phyloP scores from a whole-genome alignment of 108 stramenopile species.

The Fistulifera pelliculosa region DNA sequence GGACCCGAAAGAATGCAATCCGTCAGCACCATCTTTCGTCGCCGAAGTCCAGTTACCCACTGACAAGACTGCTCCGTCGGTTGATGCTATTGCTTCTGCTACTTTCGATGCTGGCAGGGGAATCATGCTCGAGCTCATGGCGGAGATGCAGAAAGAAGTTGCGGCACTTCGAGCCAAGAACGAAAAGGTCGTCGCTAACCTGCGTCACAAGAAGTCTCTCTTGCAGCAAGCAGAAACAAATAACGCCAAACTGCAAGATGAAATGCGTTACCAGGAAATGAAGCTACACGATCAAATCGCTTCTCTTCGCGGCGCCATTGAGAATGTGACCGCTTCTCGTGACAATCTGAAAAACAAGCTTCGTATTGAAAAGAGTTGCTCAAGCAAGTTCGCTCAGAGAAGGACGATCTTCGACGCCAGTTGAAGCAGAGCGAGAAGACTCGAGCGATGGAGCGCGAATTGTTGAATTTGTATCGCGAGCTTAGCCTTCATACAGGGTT shows the following conservation, averaged over 20 bases:
- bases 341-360: conserved; percentile 9
- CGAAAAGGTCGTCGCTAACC: conserved; percentile 3
- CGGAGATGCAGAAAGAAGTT: too few species aligned
- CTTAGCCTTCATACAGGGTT: conserved; percentile 7
- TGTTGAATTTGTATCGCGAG: conserved; percentile 6
- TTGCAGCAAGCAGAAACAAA: background rate
- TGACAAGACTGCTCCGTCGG: too few species aligned
- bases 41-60: too few species aligned
- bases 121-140: too few species aligned
- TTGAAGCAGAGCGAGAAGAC: background rate
- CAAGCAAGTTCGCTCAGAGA: conserved; percentile 5
- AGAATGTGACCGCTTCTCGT: conserved; percentile 1
- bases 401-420: conserved; percentile 1
- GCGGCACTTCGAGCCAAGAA: too few species aligned
- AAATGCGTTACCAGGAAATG: background rate
- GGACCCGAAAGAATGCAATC: too few species aligned
- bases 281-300: background rate
- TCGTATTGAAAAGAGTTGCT: conserved; percentile 4
- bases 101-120: too few species aligned
- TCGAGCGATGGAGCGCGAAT: conserved; percentile 3
- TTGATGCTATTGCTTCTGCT: too few species aligned
- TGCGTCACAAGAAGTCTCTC: background rate
- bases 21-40: too few species aligned
- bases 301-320: conserved; percentile 2
- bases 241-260: background rate